A percentile compares a stretch with the other conserved stretches of the same genome.
Evolutionary conservation across 306 rosid genomes (phyloP).

Genomic region (Medicago ruthenica): DNA sequence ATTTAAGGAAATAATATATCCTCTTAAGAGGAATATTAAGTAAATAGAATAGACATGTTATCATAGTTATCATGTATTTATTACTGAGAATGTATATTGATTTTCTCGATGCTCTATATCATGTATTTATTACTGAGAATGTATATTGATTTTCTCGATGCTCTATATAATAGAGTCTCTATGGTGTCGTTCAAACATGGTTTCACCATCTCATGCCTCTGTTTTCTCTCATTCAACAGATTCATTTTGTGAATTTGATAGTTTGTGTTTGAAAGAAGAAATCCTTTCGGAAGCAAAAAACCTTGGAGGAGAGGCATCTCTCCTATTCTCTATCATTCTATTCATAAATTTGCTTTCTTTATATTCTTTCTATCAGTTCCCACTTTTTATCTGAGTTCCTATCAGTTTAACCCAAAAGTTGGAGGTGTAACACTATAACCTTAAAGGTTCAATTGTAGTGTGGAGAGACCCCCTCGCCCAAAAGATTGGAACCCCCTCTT

Average conservation of each 20-base stretch:
- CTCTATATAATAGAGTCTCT: not conserved
- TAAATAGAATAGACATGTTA: not conserved
- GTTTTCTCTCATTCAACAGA: not conserved
- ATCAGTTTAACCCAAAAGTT: not conserved
- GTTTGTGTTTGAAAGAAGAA: not conserved
- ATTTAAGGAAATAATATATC: not conserved
- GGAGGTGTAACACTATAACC: not conserved
- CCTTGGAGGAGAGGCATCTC: not conserved
- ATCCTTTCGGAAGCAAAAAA: not conserved
- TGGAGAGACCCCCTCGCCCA: too few relatives aligned
- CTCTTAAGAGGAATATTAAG: not conserved
- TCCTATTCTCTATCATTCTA: not conserved
- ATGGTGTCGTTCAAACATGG: not conserved
- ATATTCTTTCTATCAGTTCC: not conserved
- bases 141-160: not conserved
- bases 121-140: not conserved
- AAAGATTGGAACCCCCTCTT: not conserved
- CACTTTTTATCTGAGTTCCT: not conserved
- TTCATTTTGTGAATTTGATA: not conserved
- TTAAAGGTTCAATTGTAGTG: not conserved
- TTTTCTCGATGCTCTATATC: not conserved
- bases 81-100: not conserved
- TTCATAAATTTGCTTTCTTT: not conserved
- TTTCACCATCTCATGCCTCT: slow-evolving; percentile 2
- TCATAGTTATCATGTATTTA: not conserved